These are phyloP conservation scores for Rutstroemia sp. DNA, from an alignment of 2,329 filamentous ascomycete species.

Conservation along the genomic window DNA sequence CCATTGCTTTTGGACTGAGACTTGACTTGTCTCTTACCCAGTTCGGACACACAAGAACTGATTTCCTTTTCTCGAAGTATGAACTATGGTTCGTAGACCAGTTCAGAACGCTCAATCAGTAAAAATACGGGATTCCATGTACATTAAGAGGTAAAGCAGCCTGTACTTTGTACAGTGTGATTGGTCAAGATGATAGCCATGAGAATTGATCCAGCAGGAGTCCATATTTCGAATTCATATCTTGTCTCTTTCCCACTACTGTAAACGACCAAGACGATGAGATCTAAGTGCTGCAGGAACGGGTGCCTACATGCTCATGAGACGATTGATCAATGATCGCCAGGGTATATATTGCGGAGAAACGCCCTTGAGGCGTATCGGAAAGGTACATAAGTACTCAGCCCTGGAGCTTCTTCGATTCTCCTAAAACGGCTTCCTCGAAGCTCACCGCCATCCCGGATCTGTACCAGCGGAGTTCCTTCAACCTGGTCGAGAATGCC, in stretches of 20 bases:
- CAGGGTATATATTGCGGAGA: slow-evolving; percentile 16
- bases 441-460: slow-evolving; percentile 18
- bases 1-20: slow-evolving; percentile 6
- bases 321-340: slow-evolving; percentile 12
- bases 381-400: slow-evolving; percentile 17
- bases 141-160: not conserved
- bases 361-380: slow-evolving; percentile 12
- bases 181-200: slow-evolving; percentile 16
- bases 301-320: slow-evolving; percentile 25
- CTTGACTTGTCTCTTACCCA: slow-evolving; percentile 7
- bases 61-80: slow-evolving; percentile 14
- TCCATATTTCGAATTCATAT: slow-evolving; percentile 12
- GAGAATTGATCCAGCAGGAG: slow-evolving; percentile 12
- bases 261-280: slow-evolving; percentile 15
- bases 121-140: not conserved
- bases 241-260: slow-evolving; percentile 16
- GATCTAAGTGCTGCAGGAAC: slow-evolving; percentile 26
- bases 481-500: slow-evolving; percentile 13
- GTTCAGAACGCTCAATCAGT: not conserved
- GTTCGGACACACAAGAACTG: not conserved
- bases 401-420: slow-evolving; percentile 21
- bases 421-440: slow-evolving; percentile 15
- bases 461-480: slow-evolving; percentile 17
- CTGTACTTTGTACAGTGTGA: slow-evolving; percentile 11
- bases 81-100: not conserved